These are phyloP conservation scores for Kwoniella sp. DNA, from an alignment of 768 basidiomycete species.

Conservation along the genomic window DNA sequence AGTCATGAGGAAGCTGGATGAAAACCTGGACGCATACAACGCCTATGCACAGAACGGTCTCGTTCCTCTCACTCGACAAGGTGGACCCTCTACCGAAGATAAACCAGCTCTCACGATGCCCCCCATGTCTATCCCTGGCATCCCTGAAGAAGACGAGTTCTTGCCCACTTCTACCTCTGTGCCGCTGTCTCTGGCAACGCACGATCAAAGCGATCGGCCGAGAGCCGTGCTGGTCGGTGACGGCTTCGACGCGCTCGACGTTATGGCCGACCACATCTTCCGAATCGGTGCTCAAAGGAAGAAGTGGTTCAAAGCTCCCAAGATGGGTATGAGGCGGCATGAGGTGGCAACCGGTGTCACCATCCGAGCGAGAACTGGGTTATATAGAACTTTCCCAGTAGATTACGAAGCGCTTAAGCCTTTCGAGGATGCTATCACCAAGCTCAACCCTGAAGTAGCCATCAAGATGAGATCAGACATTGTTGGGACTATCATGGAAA, in stretches of 20 bases:
- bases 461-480: conserved; percentile 67
- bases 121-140: conserved; percentile 9
- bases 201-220: conserved; percentile 16
- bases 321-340: conserved; percentile 32
- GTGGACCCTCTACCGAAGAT: conserved; percentile 8
- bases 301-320: conserved; percentile 50
- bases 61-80: conserved; percentile 24
- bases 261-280: conserved; percentile 54
- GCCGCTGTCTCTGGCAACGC: conserved; percentile 6
- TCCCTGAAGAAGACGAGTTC: conserved; percentile 14
- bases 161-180: conserved; percentile 3
- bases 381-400: conserved; percentile 74
- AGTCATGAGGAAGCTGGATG: conserved; percentile 39
- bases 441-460: conserved; percentile 82
- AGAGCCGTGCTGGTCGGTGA: conserved; percentile 45
- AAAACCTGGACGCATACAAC: conserved; percentile 46
- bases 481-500: conserved; percentile 26
- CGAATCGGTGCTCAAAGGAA: conserved; percentile 46
- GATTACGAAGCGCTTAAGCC: conserved; percentile 78
- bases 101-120: conserved; percentile 4
- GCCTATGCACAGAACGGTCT: conserved; percentile 43
- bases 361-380: conserved; percentile 46
- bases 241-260: conserved; percentile 50
- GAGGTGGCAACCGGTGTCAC: conserved; percentile 44
- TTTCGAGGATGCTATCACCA: conserved; percentile 60